Evolutionary conservation across 2,329 filamentous ascomycete genomes (phyloP), one percentile per base, ranked within the genome.

Genomic region (Bipolaris oryzae): DNA sequence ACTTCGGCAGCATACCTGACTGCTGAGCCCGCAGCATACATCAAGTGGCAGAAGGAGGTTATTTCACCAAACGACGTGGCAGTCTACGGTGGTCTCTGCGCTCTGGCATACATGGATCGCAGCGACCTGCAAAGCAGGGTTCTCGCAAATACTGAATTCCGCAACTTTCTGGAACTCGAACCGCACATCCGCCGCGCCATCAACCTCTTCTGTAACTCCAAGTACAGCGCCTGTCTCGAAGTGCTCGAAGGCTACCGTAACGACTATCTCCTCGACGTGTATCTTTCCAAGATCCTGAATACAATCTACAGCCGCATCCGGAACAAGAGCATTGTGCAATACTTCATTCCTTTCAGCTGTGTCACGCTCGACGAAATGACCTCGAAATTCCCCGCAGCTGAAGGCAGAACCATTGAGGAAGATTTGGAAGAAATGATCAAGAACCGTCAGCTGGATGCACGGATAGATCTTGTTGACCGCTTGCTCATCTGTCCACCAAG

Each of bases 121-220:
- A 80, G 82, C 7, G 87, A 91, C 59, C 82, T 99, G 20, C 89
- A 95, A 74, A 79, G 78, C 5, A 81, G 82, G 6, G 92, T 98
- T 2, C 84, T 99, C 0, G 91, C 95, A 35, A 96, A 92, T 51
- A 94, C 89, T 71, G 80, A 83, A 10, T 99, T 99, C 79, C 89
- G 95, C 50, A 87, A 85, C 43, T 96, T 95, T 72, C 84, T 99
- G 13, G 95, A 98, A 74, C 84, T 96, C 0, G 95, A 98, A 76
- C 92, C 94, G 3, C 94, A 98, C 70, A 90, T 99, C 60, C 90
- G 95, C 62, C 93, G 93, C 56, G 94, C 95, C 11, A 90, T 99
- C 66, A 86, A 86, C 7, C 88, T 91, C 73, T 99, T 97, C 78
- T 91, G 94, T 67, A 92, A 90, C 65, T 92, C 91, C 58, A 91